phyloP scores from a whole-genome alignment of 441 rosid genomes.

The Croton setiger region DNA sequence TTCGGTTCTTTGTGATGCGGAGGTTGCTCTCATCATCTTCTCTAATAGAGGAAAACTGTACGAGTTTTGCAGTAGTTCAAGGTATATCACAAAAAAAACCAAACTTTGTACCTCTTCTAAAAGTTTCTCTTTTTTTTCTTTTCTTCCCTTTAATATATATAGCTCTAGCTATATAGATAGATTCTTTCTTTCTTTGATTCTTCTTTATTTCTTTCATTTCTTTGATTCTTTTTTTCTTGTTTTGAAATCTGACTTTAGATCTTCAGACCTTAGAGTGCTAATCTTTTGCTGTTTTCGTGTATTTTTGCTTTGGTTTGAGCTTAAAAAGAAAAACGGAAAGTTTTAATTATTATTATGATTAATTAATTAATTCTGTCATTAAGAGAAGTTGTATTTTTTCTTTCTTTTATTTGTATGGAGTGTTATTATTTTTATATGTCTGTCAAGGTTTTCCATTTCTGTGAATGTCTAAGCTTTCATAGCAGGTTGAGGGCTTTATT shows the following conservation, averaged over 20 bases:
- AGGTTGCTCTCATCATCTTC: conserved; percentile 99
- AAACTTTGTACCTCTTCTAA: conserved; percentile 13
- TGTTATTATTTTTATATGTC: conserved; percentile 3
- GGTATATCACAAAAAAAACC: conserved; percentile 57
- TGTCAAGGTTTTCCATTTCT: conserved; percentile 51
- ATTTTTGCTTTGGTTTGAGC: conserved; percentile 16
- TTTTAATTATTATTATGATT: too few relatives aligned
- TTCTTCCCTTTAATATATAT: background rate
- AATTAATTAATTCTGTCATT: background rate
- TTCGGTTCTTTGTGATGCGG: conserved; percentile 97
- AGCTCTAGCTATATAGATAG: conserved; percentile 11
- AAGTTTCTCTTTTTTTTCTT: background rate
- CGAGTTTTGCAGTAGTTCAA: conserved; percentile 99
- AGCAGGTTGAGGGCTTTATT: conserved; percentile 42
- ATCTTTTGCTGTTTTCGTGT: conserved; percentile 32
- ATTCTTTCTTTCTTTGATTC: conserved; percentile 13
- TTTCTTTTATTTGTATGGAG: conserved; percentile 3
- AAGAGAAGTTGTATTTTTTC: conserved; percentile 18
- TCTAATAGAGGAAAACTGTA: conserved; percentile 97
- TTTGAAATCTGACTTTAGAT: conserved; percentile 34
- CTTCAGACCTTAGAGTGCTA: conserved; percentile 23
- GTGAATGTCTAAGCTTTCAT: conserved; percentile 76
- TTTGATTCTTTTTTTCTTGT: conserved; percentile 22
- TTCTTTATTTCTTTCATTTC: conserved; percentile 14
- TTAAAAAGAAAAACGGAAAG: conserved; percentile 15